These are phyloP conservation scores for Solanum virginianum DNA, from an alignment of 257 asterid genomes.

Conservation along the genomic window DNA sequence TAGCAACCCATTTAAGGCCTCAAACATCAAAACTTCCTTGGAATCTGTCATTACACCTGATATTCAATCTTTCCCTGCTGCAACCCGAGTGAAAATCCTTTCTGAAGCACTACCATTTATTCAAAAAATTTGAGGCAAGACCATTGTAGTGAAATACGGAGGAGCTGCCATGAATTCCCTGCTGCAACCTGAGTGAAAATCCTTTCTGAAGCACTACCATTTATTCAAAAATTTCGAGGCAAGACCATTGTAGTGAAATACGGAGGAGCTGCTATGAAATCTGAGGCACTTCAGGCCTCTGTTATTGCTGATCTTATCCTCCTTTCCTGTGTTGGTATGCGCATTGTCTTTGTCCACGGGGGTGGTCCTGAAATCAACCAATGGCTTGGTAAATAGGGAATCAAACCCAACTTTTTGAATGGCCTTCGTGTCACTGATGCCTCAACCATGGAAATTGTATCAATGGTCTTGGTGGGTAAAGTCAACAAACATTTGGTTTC, in stretches of 20 bases:
- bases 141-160: slow-evolving; percentile 76
- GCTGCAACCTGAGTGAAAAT: slow-evolving; percentile 54
- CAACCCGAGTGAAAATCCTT: slow-evolving; percentile 49
- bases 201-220: slow-evolving; percentile 70
- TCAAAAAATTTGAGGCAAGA: slow-evolving; percentile 70
- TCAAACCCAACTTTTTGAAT: slow-evolving; percentile 54
- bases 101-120: slow-evolving; percentile 77
- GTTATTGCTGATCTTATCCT: slow-evolving; percentile 73
- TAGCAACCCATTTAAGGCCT: slow-evolving; percentile 1
- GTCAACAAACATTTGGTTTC: slow-evolving; percentile 68
- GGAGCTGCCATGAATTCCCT: slow-evolving; percentile 77
- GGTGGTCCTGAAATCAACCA: slow-evolving; percentile 89
- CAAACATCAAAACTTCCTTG: slow-evolving; percentile 31
- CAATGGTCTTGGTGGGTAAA: slow-evolving; percentile 71
- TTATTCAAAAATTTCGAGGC: slow-evolving; percentile 66
- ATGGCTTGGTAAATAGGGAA: slow-evolving; percentile 48
- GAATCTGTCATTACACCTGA: slow-evolving; percentile 21
- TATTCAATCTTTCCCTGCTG: slow-evolving; percentile 30
- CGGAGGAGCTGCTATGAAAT: slow-evolving; percentile 85
- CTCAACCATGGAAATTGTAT: slow-evolving; percentile 73
- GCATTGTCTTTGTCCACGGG: slow-evolving; percentile 69
- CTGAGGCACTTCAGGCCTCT: slow-evolving; percentile 75
- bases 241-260: slow-evolving; percentile 79
- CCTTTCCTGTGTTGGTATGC: slow-evolving; percentile 71
- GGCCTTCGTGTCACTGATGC: slow-evolving; percentile 84